These are phyloP conservation scores for Debaryomycetaceae sp. DNA, from an alignment of 1,139 yeast species.

Conservation along the genomic window DNA sequence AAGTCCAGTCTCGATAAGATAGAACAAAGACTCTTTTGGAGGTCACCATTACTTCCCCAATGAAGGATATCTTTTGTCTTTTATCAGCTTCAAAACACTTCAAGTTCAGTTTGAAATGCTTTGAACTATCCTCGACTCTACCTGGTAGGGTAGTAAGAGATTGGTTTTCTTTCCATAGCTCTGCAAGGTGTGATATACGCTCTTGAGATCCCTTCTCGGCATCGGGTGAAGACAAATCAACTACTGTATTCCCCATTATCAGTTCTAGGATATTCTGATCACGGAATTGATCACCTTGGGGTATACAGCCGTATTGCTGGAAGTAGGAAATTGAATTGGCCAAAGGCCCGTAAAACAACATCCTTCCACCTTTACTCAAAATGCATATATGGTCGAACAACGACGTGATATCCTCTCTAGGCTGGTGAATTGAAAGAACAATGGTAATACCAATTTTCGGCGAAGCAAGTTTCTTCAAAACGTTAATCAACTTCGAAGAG, in stretches of 20 bases:
- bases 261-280: constrained; percentile 49
- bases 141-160: constrained; percentile 1
- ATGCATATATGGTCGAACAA: constrained; percentile 70
- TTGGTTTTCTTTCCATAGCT: constrained; percentile 43
- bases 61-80: constrained; percentile 26
- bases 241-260: constrained; percentile 66
- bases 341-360: constrained; percentile 58
- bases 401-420: constrained; percentile 67
- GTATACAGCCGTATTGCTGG: constrained; percentile 21
- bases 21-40: constrained; percentile 54
- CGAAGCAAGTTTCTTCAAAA: constrained; percentile 51
- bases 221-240: constrained; percentile 50
- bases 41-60: constrained; percentile 49
- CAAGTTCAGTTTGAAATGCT: constrained; percentile 19
- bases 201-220: constrained; percentile 39
- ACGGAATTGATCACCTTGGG: constrained; percentile 4
- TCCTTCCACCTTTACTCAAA: constrained; percentile 64
- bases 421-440: constrained; percentile 79
- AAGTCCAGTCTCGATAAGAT: constrained; percentile 57
- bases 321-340: constrained; percentile 50
- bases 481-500: constrained; percentile 62
- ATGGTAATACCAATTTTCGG: constrained; percentile 63
- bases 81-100: constrained; percentile 24
- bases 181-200: constrained; percentile 45
- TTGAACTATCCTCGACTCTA: constrained; percentile 7